These are phyloP conservation scores for Dictyostelium firmibasis DNA, from an alignment of 78 protist genomes.

Conservation along the genomic window DNA sequence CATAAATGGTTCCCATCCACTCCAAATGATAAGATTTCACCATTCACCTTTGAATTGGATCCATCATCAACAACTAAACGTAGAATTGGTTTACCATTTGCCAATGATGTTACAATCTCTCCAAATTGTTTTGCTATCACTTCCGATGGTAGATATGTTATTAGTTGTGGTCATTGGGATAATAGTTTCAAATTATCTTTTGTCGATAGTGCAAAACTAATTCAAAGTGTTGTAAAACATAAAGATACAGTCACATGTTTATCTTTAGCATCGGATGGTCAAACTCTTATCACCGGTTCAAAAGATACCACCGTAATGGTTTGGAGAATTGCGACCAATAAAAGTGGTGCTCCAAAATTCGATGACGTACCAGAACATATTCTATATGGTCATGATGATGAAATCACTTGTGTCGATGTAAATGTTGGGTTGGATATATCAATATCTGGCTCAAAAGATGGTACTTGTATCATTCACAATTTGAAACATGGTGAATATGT, in stretches of 20 bases:
- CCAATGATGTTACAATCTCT: slow-evolving; percentile 61
- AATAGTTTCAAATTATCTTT: slow-evolving; percentile 33
- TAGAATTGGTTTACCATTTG: slow-evolving; percentile 77
- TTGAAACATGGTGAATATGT: slow-evolving; percentile 67
- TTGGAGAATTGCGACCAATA: slow-evolving; percentile 79
- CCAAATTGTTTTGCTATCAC: slow-evolving; percentile 64
- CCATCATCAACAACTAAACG: slow-evolving; percentile 40
- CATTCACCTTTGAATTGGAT: slow-evolving; percentile 77
- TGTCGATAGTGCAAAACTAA: slow-evolving; percentile 62
- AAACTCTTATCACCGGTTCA: slow-evolving; percentile 91
- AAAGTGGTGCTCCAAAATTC: slow-evolving; percentile 52
- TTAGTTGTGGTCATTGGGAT: slow-evolving; percentile 83
- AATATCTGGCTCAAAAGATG: slow-evolving; percentile 86
- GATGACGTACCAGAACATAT: slow-evolving; percentile 49
- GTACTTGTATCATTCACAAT: slow-evolving; percentile 70
- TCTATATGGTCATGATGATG: slow-evolving; percentile 91
- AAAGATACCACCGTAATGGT: slow-evolving; percentile 92
- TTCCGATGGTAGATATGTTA: slow-evolving; percentile 65
- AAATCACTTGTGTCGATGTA: slow-evolving; percentile 86
- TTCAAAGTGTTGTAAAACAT: slow-evolving; percentile 80
- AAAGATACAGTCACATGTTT: slow-evolving; percentile 92
- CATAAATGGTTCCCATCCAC: slow-evolving; percentile 72
- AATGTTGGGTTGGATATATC: slow-evolving; percentile 85
- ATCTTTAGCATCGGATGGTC: slow-evolving; percentile 67
- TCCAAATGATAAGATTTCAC: slow-evolving; percentile 53